These are phyloP conservation scores for Magnusiomyces sp. DNA, from an alignment of 1,139 yeast genomes.

Conservation along the genomic window DNA sequence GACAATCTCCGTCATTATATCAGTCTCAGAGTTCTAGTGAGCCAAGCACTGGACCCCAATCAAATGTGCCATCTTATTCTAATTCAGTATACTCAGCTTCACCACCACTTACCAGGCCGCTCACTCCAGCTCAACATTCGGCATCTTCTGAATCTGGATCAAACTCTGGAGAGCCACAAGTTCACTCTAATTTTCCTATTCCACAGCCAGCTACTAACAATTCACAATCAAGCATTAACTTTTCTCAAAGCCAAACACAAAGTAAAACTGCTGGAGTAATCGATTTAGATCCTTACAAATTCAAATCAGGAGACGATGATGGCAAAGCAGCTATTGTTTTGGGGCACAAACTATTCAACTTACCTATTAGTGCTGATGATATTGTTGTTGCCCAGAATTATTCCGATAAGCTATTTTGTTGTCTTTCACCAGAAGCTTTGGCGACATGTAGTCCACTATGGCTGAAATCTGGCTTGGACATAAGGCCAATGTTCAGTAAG, in stretches of 20 bases:
- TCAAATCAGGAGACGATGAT: background rate
- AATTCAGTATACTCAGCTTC: no score
- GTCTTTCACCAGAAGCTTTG: constrained; percentile 12
- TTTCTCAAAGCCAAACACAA: no score
- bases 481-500: constrained; percentile 6
- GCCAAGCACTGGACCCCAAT: background rate
- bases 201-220: background rate
- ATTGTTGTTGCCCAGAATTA: constrained; percentile 10
- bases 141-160: background rate
- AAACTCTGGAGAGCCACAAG: background rate
- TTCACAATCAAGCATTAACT: no score
- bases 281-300: constrained; percentile 1
- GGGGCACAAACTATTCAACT: constrained; percentile 2
- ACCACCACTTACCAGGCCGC: background rate
- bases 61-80: no score
- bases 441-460: background rate
- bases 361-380: constrained; percentile 8
- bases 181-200: background rate
- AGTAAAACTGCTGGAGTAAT: constrained; percentile 8
- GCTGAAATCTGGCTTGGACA: constrained; percentile 1
- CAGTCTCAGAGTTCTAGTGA: background rate
- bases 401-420: constrained; percentile 10
- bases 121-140: background rate
- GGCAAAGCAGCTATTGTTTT: constrained; percentile 3
- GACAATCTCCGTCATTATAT: background rate